phyloP scores from a whole-genome alignment of 2,329 filamentous ascomycete genomes.

The Hypoxylon sp. region DNA sequence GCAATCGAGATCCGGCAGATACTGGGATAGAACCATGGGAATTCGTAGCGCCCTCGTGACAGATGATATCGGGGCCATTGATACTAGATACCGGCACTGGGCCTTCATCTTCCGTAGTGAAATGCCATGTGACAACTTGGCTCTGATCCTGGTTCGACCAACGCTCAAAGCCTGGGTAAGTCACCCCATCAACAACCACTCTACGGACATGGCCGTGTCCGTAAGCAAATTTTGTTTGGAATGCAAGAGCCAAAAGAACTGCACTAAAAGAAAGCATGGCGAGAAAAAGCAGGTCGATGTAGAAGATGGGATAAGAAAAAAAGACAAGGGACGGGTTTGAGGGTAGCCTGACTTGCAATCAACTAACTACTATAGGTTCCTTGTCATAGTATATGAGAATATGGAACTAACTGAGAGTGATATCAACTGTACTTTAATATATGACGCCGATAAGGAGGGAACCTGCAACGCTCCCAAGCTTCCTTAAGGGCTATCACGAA shows the following conservation, averaged over 20 bases:
- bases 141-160: slow-evolving; percentile 53
- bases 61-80: slow-evolving; percentile 43
- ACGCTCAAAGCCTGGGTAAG: slow-evolving; percentile 50
- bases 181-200: slow-evolving; percentile 39
- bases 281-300: slow-evolving; percentile 5
- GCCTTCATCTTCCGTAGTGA: slow-evolving; percentile 46
- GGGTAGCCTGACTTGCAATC: background rate
- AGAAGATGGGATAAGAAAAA: background rate
- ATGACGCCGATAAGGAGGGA: background rate
- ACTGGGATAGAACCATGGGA: slow-evolving; percentile 41
- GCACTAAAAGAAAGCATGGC: slow-evolving; percentile 38
- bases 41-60: slow-evolving; percentile 40
- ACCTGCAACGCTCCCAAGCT: background rate
- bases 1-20: slow-evolving; percentile 49
- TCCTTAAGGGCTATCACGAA: background rate
- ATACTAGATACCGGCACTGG: slow-evolving; percentile 34
- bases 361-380: background rate
- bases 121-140: slow-evolving; percentile 48
- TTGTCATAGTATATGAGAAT: background rate
- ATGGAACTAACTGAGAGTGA: background rate
- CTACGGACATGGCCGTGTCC: slow-evolving; percentile 47
- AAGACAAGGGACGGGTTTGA: background rate
- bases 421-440: background rate
- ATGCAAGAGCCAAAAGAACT: slow-evolving; percentile 32
- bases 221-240: slow-evolving; percentile 21